phyloP scores from a whole-genome alignment of 345 rosid genomes.

The Noccaea caerulescens region DNA sequence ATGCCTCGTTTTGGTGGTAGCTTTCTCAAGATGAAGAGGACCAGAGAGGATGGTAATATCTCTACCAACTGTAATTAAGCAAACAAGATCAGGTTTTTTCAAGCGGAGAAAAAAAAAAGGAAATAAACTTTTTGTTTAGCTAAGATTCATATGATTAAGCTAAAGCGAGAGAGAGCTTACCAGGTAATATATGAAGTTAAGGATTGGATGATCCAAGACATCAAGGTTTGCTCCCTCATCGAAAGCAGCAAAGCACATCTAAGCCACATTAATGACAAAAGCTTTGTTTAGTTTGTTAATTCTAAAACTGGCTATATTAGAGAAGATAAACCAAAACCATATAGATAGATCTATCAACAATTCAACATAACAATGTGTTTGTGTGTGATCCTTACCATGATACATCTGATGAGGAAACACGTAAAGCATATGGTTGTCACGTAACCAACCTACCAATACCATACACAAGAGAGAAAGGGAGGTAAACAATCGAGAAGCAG shows the following conservation, averaged over 20 bases:
- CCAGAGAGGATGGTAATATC: constrained; percentile 83
- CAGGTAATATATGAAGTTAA: constrained; percentile 82
- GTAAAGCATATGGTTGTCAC: constrained; percentile 89
- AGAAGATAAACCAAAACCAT: constrained; percentile 19
- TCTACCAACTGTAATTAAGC: constrained; percentile 69
- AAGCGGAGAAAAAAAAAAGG: neutral
- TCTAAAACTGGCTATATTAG: neutral
- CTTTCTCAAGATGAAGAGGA: constrained; percentile 89
- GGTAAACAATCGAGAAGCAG: neutral
- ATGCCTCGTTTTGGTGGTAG: constrained; percentile 87
- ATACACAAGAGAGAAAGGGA: constrained; percentile 29
- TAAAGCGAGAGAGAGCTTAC: constrained; percentile 49
- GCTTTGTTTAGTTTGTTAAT: neutral
- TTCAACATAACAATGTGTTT: neutral
- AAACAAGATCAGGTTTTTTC: constrained; percentile 22
- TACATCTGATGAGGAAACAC: constrained; percentile 86
- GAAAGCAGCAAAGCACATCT: constrained; percentile 89
- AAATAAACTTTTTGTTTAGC: neutral
- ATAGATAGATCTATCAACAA: constrained; percentile 8
- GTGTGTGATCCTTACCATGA: constrained; percentile 67
- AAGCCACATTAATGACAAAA: constrained; percentile 32
- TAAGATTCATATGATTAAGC: constrained; percentile 1
- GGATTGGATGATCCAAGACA: constrained; percentile 81
- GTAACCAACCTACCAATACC: constrained; percentile 83
- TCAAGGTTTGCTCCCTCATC: constrained; percentile 78